A percentile compares a stretch with the other conserved stretches of the same genome.
phyloP scores from a whole-genome alignment of 2,329 filamentous ascomycete genomes.

The Claviceps digitariae region DNA sequence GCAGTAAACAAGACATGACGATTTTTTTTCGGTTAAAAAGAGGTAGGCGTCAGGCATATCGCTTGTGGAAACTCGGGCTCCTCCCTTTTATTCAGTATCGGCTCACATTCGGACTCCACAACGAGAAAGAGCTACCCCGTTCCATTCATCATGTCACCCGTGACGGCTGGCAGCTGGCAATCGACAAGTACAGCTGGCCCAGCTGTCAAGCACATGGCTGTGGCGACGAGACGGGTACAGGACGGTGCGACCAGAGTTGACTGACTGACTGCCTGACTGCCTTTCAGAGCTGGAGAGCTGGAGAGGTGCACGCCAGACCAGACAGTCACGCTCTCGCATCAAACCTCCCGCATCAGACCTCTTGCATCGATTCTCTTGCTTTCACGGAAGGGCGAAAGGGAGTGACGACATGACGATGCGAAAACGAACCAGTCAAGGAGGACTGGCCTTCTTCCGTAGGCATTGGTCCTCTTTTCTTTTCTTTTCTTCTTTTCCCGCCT shows the following conservation, averaged over 20 bases:
- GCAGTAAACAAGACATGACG: background rate
- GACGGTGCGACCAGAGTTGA: constrained; percentile 1
- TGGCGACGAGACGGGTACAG: background rate
- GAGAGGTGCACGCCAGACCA: background rate
- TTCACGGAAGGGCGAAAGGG: background rate
- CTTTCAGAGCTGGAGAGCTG: too few relatives aligned
- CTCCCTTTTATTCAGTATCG: constrained; percentile 6
- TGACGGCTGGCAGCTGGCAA: constrained; percentile 4
- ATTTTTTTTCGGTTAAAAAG: too few relatives aligned
- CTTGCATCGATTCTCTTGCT: background rate
- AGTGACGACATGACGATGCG: background rate
- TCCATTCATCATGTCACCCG: background rate
- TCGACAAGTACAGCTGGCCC: background rate
- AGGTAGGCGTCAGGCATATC: background rate
- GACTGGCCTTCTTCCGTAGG: background rate
- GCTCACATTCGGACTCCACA: constrained; percentile 3
- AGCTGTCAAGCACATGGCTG: constrained; percentile 1
- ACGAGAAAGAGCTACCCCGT: constrained; percentile 1
- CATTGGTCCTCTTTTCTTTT: too few relatives aligned
- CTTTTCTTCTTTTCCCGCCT: too few relatives aligned
- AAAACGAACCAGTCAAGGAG: background rate
- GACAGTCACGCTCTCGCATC: too few relatives aligned
- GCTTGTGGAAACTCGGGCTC: background rate
- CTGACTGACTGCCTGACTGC: too few relatives aligned
- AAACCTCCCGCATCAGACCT: background rate